Conservation (phyloP, 2,329 filamentous ascomycete species). For the Dryadomyces quercus-mongolicae region DNA sequence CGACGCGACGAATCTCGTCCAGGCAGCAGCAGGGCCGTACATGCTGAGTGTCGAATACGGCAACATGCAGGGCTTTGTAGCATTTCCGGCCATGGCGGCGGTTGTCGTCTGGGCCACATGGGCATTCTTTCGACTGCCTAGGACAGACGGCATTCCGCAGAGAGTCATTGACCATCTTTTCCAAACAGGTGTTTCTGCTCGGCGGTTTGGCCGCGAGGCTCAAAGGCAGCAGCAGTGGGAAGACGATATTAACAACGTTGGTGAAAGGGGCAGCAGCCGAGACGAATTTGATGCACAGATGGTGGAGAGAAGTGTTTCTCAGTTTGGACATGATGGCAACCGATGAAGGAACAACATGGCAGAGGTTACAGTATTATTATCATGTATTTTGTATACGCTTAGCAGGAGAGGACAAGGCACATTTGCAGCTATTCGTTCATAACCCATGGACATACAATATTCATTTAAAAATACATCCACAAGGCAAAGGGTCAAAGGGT, state of each 20-base stretch:
- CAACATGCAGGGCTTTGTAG: conserved; percentile 11
- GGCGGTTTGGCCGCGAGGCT: conserved; percentile 5
- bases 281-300: not conserved
- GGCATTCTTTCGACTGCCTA: conserved; percentile 10
- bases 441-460: too few relatives aligned
- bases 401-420: not conserved
- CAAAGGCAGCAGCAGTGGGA: not conserved
- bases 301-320: not conserved
- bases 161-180: conserved; percentile 13
- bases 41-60: conserved; percentile 11
- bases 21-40: conserved; percentile 12
- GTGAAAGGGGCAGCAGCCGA: not conserved
- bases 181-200: conserved; percentile 5
- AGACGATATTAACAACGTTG: not conserved
- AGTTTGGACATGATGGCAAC: not conserved
- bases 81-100: conserved; percentile 8
- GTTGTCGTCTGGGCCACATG: conserved; percentile 8
- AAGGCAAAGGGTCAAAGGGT: not conserved
- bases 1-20: conserved; percentile 11
- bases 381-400: not conserved
- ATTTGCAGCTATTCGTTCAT: too few relatives aligned
- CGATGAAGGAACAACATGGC: not conserved
- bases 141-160: conserved; percentile 11
- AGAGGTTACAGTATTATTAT: not conserved
- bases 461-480: too few relatives aligned